These are phyloP conservation scores for Adansonia madagascariensis DNA, from an alignment of 441 rosid genomes.

Conservation along the genomic window DNA sequence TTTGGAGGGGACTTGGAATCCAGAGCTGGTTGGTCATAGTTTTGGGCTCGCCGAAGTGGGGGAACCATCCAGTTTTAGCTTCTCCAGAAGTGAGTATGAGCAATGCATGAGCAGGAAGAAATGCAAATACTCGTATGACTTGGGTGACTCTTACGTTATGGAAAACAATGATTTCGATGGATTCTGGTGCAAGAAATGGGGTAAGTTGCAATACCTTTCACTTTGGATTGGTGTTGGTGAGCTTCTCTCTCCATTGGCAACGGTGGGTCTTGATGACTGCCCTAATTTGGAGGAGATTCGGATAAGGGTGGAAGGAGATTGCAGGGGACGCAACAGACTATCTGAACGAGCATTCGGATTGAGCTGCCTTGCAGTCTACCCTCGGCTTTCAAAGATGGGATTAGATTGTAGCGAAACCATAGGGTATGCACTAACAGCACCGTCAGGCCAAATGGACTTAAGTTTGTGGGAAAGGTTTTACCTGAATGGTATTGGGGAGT, in stretches of 20 bases:
- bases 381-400: conserved; percentile 73
- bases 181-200: conserved; percentile 60
- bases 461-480: conserved; percentile 93
- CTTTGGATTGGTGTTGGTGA: conserved; percentile 80
- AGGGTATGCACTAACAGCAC: conserved; percentile 80
- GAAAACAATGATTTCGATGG: conserved; percentile 42
- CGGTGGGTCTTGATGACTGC: conserved; percentile 66
- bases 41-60: conserved; percentile 38
- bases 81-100: conserved; percentile 15
- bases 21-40: conserved; percentile 9
- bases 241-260: conserved; percentile 58
- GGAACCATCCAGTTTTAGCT: conserved; percentile 5
- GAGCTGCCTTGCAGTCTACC: conserved; percentile 62
- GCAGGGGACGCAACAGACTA: conserved; percentile 65
- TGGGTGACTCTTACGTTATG: conserved; percentile 26
- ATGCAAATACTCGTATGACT: conserved; percentile 47
- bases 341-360: conserved; percentile 61
- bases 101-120: conserved; percentile 40
- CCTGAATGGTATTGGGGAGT: conserved; percentile 61
- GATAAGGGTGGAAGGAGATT: conserved; percentile 83
- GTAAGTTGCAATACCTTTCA: conserved; percentile 64
- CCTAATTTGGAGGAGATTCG: conserved; percentile 78
- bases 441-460: conserved; percentile 82
- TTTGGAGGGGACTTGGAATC: conserved; percentile 34
- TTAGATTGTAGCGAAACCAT: conserved; percentile 75